A percentile compares a stretch with the other conserved stretches of the same genome.
These are phyloP conservation scores for Reutealis trisperma DNA, from an alignment of 345 rosid genomes.

Conservation along the genomic window DNA sequence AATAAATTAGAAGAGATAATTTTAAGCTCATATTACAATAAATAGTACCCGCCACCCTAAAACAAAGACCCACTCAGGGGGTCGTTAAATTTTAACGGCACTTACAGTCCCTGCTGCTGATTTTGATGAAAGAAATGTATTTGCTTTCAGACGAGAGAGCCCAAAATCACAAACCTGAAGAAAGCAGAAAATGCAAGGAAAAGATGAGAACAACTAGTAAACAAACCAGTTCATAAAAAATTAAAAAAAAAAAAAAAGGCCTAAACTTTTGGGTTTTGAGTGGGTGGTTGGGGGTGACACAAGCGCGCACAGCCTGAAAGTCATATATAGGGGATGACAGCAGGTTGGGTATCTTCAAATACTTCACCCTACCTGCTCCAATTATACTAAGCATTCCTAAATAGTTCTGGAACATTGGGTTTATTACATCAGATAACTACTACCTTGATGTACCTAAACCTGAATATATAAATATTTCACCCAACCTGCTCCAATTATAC, in stretches of 20 bases:
- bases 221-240: not conserved
- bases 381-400: not conserved
- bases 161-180: conserved; percentile 97
- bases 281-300: not conserved
- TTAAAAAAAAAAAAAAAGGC: not conserved
- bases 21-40: conserved; percentile 12
- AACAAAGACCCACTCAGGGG: conserved; percentile 7
- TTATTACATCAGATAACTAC: not conserved
- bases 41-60: conserved; percentile 4
- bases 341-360: not conserved
- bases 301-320: not conserved
- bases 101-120: conserved; percentile 99
- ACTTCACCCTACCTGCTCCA: not conserved
- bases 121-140: conserved; percentile 94
- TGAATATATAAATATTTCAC: not conserved
- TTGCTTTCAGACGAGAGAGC: conserved; percentile 94
- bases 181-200: conserved; percentile 15
- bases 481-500: too few relatives aligned
- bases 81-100: conserved; percentile 24
- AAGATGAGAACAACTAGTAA: conserved; percentile 5
- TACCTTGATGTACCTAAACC: too few relatives aligned
- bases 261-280: not conserved
- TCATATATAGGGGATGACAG: not conserved
- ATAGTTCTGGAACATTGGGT: not conserved
- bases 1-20: conserved; percentile 23